Evolutionary conservation across 208 protist genomes (phyloP), one percentile per base, ranked within the genome.

Genomic region (Acanthamoeba quina): DNA sequence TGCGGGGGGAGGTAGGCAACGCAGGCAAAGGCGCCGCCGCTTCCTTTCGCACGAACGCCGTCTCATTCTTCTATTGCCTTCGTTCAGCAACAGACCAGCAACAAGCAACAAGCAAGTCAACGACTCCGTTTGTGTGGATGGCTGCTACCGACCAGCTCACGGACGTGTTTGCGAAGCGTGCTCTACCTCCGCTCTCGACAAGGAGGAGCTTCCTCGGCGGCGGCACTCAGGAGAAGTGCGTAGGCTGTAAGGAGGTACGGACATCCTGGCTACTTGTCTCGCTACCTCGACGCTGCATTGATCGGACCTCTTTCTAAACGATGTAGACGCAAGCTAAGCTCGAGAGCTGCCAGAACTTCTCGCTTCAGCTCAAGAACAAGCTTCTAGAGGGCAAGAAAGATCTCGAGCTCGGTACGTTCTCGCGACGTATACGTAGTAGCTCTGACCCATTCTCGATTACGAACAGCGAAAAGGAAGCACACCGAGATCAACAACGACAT

Each of bases 401-500:
- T 37, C 72, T 54, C 19, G 72, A 82, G 41, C 11, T 82, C 11
- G 41, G 72, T 82, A n/a, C 72, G 72, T 82, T 29, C 5, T 82
- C 37, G 13, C 10, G 15, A 5, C 34, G 7, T 34, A 34, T 7
- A 21, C 11, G n/a, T n/a, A n/a, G n/a, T n/a, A n/a, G n/a, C n/a
- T n/a, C n/a, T 47, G 52, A 19, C 62, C 6, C n/a, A n/a, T 72
- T 26, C 29, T 72, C 34, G 64, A 52, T 29, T 21, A 26, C 19
- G 21, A 19, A 9, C n/a, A 86, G 78, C 10, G 26, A 86, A 37
- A 44, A 86, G 26, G 49, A 86, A 62, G 52, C 78, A 86, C 78
- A 86, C 17, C 5, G 78, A 86, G 49, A 62, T 86, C n/a, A 86
- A 86, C 52, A 86, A 86, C 78, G 78, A 86, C 34, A 64, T 86